A percentile compares a stretch with the other conserved stretches of the same genome.
phyloP scores from a whole-genome alignment of 116 monocot genomes.

The Thalassia testudinum region DNA sequence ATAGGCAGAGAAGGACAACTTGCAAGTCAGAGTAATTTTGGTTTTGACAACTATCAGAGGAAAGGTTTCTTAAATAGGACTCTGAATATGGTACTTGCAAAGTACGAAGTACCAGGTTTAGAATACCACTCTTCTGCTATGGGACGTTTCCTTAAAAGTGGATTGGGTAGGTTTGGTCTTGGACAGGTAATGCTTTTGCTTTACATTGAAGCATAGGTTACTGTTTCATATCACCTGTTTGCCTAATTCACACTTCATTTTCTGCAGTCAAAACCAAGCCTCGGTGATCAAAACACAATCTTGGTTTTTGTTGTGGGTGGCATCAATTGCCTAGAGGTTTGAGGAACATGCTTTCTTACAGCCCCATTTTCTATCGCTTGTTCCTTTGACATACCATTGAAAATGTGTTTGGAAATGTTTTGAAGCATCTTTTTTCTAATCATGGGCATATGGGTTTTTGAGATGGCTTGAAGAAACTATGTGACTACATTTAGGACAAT shows the following conservation, averaged over 20 bases:
- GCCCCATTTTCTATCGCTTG: too few species aligned
- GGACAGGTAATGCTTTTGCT: slow-evolving; percentile 49
- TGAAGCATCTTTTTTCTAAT: too few species aligned
- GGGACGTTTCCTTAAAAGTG: slow-evolving; percentile 87
- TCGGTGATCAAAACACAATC: slow-evolving; percentile 68
- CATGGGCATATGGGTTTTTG: too few species aligned
- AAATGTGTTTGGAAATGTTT: too few species aligned
- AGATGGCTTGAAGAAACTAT: too few species aligned
- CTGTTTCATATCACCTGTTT: too few species aligned
- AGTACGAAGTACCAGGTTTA: slow-evolving; percentile 63
- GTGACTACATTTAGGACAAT: too few species aligned
- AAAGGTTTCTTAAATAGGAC: slow-evolving; percentile 74
- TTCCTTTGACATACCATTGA: too few species aligned
- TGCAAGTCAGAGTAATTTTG: slow-evolving; percentile 25
- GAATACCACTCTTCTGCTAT: slow-evolving; percentile 92
- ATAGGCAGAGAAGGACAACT: slow-evolving; percentile 26
- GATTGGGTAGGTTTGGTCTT: slow-evolving; percentile 96
- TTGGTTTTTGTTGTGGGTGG: slow-evolving; percentile 91
- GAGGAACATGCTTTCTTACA: slow-evolving; percentile 6
- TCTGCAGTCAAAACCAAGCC: slow-evolving; percentile 76
- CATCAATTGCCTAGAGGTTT: slow-evolving; percentile 76
- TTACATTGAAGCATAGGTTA: neutral
- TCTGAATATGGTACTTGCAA: slow-evolving; percentile 42
- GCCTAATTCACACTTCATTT: neutral
- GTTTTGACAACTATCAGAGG: slow-evolving; percentile 28